Evolutionary conservation across 306 rosid species (phyloP), one percentile per base, ranked within the genome.

Genomic region (Fragaria ananassa): DNA sequence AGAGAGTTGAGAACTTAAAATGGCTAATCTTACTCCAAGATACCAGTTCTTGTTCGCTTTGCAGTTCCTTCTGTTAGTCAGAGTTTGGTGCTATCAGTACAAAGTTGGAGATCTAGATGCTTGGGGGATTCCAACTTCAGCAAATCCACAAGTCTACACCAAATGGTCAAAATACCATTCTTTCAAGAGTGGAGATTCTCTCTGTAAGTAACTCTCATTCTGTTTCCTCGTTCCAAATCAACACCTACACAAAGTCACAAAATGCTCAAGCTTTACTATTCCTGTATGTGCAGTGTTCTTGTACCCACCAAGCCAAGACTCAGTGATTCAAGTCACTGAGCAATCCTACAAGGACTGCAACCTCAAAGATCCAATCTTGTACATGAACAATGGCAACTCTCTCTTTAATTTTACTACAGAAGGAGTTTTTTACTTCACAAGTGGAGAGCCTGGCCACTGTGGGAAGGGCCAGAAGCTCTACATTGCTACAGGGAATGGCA

Each of bases 281-380:
- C 56, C 34, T n/a, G 1, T 63, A 21, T 47, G 8, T 10, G 74
- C 85, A 95, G 97, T 89, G 91, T 95, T 95, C 82, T 80, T 95
- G 34, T 95, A 92, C 77, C 97, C 99, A 76, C 99, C 99, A 64
- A 92, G 97, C 70, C 91, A 91, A 88, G 99, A 95, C 82, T 95
- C 99, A 15, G 83, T 92, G 80, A 88, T 95, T 80, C 99, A 92
- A 88, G 92, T 92, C 1, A 88, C 89, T 9, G 66, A 78, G 50
- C 83, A 87, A 71, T 84, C 93, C 13, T 91, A 81, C 91, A 80
- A 71, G 74, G 86, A 76, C 73, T 92, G 99, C 88, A 89, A 88
- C 85, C 76, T 85, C 71, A 88, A 86, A 83, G 81, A 95, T 86
- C 98, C 99, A 2, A 86, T 95, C 65, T 77, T 92, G 86, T 76